phyloP scores from a whole-genome alignment of 2,329 filamentous ascomycete species.

The Colletotrichum trifolii region DNA sequence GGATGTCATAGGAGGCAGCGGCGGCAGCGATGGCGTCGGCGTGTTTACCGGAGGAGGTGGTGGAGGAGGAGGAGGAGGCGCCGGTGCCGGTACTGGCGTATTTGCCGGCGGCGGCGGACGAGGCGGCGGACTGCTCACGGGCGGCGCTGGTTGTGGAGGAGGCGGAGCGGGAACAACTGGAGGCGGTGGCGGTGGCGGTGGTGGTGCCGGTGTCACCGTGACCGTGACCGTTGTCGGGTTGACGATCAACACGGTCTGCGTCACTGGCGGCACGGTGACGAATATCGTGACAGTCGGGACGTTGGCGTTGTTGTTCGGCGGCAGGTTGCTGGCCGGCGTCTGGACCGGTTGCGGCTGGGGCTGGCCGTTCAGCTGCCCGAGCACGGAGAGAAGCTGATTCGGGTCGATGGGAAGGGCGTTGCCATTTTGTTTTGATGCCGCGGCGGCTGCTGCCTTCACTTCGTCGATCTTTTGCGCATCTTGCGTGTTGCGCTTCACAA shows the following conservation, averaged over 20 bases:
- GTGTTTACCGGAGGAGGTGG: conserved; percentile 9
- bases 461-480: conserved; percentile 11
- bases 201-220: conserved; percentile 19
- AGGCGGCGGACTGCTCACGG: conserved; percentile 9
- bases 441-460: conserved; percentile 10
- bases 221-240: conserved; percentile 26
- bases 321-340: background rate
- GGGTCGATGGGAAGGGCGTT: conserved; percentile 26
- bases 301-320: conserved; percentile 32
- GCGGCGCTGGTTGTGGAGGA: conserved; percentile 4
- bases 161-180: conserved; percentile 4
- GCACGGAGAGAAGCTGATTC: conserved; percentile 26
- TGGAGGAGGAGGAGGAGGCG: background rate
- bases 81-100: conserved; percentile 5
- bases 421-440: background rate
- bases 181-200: background rate
- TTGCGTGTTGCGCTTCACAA: conserved; percentile 6
- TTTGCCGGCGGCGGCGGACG: conserved; percentile 12
- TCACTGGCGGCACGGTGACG: conserved; percentile 25
- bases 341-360: background rate
- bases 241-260: conserved; percentile 28
- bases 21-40: background rate
- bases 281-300: conserved; percentile 32
- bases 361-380: background rate
- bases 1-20: conserved; percentile 12